Evolutionary conservation across 768 basidiomycete species (phyloP), one percentile per base, ranked within the genome.

Genomic region (Serpula lacrymans): DNA sequence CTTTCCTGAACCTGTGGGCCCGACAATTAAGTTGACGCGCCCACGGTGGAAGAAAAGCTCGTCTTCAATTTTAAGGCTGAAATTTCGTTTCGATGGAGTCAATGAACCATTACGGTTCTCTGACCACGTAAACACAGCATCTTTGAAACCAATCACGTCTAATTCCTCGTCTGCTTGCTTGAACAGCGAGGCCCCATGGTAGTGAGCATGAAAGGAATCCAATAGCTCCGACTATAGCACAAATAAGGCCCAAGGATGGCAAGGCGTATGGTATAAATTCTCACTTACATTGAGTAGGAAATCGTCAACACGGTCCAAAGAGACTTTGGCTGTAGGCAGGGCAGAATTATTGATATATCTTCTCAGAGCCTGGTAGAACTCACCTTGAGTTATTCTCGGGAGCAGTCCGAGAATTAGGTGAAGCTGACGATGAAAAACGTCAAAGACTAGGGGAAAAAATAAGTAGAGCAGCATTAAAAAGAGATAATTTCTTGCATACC

Each of bases 1-100:
- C 60, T 83, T 84, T 5, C 81, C 82, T 4, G 71, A 72, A 2
- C 69, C 69, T 34, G 80, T 81, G 7, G 78, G 74, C 1, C 82
- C 80, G 27, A 82, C 61, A 8, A 83, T 70, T 35, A 81, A 61
- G 46, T 83, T 83, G 37, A 80, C 69, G 42, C 62, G 50, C 12
- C 72, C 72, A 8, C 57, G 67, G 47, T 69, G 69, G 68, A 85
- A 85, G 5, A 68, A 33, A 1, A 84, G 45, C 31, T 81, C 74
- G n/a, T 66, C 77, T 0, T 73, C 64, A 32, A 82, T 65, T 8
- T 59, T 60, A 7, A 85, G 68, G 13, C 57, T 55, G 56, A 80
- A 83, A 30, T 57, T 68, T 20, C 77, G 67, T 25, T 65, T 50
- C 23, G 37, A 44, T 11, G 42, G 49, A 13, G 49, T 50, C 21